Base-by-base conservation (phyloP, 306 rosid genomes). In the Prunus davidiana region DNA sequence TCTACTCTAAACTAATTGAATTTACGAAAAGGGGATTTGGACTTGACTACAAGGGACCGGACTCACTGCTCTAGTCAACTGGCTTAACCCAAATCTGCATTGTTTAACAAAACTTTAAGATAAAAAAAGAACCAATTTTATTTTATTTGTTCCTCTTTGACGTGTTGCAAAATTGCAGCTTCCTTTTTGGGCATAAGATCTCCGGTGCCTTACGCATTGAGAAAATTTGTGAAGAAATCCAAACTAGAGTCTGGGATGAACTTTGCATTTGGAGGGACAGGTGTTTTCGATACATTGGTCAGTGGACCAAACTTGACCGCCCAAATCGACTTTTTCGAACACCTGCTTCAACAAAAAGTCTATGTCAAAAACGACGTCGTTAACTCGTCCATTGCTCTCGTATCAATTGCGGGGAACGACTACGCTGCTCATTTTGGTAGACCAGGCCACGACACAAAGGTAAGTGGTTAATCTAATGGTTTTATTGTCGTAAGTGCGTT, bases 231-330 rank as follows among this genome's bases (percentile, higher is more conserved):
- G 8, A 25, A 61, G 3, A 66, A 66, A 18, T 47, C 46, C n/a
- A 52, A 64, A 20, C 46, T 74, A 50, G 50, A 77, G 65, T 4
- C 73, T 2, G 90, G 92, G 16, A 67, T 88, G 76, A 88, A 86
- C 84, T 86, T 88, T 46, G 92, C 92, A 1, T 78, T 64, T 28
- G 90, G 92, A 22, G 93, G 93, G 18, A 80, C 90, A 0, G 93
- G 93, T 7, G 93, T 84, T 5, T 82, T 86, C 15, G n/a, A 88
- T 6, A 88, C 90, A 2, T 3, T 77, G 50, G 28, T 60, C 18
- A 10, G 51, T 3, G 49, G 13, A 47, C 86, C 93, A 61, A 88
- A 86, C 81, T 79, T 88, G 93, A 86, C 88, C 1, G 69, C 63
- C 49, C 93, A 88, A 60, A 86, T 88, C 58, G 80, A 70, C 72